Percentiles rank a stretch among this genome's conserved stretches.
phyloP scores from a whole-genome alignment of 495 filamentous ascomycete species.

The Apiosordaria backusii region DNA sequence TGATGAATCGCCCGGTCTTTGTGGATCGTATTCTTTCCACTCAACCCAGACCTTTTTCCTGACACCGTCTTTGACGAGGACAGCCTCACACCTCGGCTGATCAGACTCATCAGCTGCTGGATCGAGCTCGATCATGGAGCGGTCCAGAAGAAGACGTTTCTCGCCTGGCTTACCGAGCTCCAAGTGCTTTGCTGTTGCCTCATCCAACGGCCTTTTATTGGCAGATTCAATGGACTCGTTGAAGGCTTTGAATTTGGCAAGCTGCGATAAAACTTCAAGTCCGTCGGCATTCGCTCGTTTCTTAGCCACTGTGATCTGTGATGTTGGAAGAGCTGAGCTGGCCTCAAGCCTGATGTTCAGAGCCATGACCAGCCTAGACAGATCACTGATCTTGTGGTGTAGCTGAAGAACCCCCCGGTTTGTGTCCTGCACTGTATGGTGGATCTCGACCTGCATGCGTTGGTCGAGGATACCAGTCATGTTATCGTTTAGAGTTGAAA shows the following conservation, averaged over 20 bases:
- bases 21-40: constrained; percentile 46
- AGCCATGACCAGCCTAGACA: constrained; percentile 41
- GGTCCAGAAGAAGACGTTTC: constrained; percentile 33
- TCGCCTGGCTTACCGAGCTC: constrained; percentile 32
- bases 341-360: constrained; percentile 34
- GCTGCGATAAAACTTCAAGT: constrained; percentile 36
- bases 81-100: constrained; percentile 35
- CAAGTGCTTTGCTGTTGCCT: constrained; percentile 31
- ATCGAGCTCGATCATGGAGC: constrained; percentile 30
- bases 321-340: constrained; percentile 14
- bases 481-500: constrained; percentile 42
- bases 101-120: constrained; percentile 29
- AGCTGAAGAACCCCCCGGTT: constrained; percentile 45
- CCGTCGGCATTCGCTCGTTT: constrained; percentile 33
- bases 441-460: constrained; percentile 43
- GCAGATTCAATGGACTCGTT: constrained; percentile 41
- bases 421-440: constrained; percentile 43
- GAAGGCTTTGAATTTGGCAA: constrained; percentile 49
- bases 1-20: constrained; percentile 29
- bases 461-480: constrained; percentile 46
- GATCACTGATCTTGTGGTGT: constrained; percentile 40
- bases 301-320: constrained; percentile 30
- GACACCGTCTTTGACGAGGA: constrained; percentile 25
- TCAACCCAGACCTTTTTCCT: constrained; percentile 43
- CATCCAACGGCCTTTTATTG: constrained; percentile 28